These are phyloP conservation scores for Crucibulum cyathiforme DNA, from an alignment of 1,284 basidiomycete genomes.

Conservation along the genomic window DNA sequence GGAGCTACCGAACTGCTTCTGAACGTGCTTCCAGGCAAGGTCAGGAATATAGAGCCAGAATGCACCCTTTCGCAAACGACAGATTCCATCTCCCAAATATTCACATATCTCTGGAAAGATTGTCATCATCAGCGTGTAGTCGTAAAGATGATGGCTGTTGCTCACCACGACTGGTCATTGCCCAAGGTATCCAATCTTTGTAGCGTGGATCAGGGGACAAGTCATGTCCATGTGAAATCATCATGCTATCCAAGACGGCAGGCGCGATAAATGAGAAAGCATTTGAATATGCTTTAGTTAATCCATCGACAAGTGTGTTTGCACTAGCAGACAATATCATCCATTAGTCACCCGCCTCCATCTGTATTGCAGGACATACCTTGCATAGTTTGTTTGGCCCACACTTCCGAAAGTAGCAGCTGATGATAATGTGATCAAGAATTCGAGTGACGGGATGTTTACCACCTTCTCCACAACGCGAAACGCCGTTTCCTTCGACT, in stretches of 20 bases:
- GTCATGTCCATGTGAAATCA: neutral
- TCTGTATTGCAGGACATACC: no score
- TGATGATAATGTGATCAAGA: conserved; percentile 44
- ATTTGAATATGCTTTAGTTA: neutral
- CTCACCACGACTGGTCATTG: neutral
- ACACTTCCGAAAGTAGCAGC: conserved; percentile 36
- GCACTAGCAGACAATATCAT: neutral
- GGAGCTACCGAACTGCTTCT: conserved; percentile 4
- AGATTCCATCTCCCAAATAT: conserved; percentile 29
- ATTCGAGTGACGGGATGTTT: conserved; percentile 36
- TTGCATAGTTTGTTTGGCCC: no score
- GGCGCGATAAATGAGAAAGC: neutral
- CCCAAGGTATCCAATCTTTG: neutral
- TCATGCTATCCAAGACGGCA: neutral
- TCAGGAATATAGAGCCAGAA: conserved; percentile 24
- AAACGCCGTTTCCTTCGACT: conserved; percentile 33
- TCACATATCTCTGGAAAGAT: conserved; percentile 18
- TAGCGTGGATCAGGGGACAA: neutral
- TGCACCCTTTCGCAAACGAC: conserved; percentile 13
- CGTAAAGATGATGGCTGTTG: no score
- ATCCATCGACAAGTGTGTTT: neutral
- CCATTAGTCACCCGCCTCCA: neutral
- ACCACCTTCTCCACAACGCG: conserved; percentile 23
- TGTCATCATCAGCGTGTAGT: no score
- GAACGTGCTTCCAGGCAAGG: conserved; percentile 15